These are phyloP conservation scores for Heterobasidion parviporum DNA, from an alignment of 1,284 basidiomycete species.

Conservation along the genomic window DNA sequence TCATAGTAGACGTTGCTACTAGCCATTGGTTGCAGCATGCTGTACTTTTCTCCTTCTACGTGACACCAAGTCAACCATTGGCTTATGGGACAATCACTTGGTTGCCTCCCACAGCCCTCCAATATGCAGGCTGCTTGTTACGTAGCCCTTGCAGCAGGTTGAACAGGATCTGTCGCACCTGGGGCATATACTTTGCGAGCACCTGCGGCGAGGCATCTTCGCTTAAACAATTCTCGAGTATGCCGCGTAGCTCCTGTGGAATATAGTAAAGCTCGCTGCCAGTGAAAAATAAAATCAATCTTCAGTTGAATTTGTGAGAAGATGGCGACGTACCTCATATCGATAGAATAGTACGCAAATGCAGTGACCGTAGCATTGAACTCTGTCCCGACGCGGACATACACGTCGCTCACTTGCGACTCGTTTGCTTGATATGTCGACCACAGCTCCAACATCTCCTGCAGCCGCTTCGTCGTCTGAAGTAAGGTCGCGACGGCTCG, in stretches of 20 bases:
- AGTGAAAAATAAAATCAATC: neutral
- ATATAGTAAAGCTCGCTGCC: conserved; percentile 77
- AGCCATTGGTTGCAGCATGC: neutral
- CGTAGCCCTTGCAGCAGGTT: conserved; percentile 80
- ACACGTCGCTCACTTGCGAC: conserved; percentile 83
- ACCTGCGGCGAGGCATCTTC: conserved; percentile 72
- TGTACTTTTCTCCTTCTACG: neutral
- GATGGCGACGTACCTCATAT: conserved; percentile 57
- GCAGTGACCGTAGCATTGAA: conserved; percentile 83
- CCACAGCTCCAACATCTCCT: conserved; percentile 78
- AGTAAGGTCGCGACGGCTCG: conserved; percentile 77
- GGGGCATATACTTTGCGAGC: conserved; percentile 72
- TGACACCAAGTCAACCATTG: neutral
- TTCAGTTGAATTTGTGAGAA: neutral
- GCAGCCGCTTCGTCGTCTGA: conserved; percentile 80
- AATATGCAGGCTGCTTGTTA: conserved; percentile 71
- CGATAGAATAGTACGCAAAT: conserved; percentile 73
- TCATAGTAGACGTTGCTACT: neutral
- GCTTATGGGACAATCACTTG: conserved; percentile 2
- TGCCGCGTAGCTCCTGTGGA: conserved; percentile 71
- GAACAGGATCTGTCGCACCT: conserved; percentile 74
- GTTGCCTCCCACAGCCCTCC: conserved; percentile 17
- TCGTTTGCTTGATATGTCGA: conserved; percentile 60
- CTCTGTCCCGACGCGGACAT: conserved; percentile 88
- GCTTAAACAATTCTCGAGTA: conserved; percentile 82